phyloP scores from a whole-genome alignment of 306 rosid genomes.

The Senna tora region DNA sequence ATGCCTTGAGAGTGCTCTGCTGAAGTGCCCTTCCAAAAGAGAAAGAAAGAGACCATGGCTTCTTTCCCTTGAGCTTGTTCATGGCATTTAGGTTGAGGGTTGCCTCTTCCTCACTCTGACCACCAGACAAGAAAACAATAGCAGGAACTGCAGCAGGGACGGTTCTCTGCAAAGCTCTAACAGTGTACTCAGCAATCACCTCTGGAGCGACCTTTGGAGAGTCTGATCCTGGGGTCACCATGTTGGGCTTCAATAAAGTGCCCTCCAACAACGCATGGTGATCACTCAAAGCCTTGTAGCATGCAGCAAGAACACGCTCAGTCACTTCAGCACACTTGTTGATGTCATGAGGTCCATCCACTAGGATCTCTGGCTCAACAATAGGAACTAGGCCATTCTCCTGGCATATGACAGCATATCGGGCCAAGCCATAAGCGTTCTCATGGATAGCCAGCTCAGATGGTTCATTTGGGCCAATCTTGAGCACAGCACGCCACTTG shows the following conservation, averaged over 20 bases:
- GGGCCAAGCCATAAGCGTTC: constrained; percentile 77
- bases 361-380: constrained; percentile 88
- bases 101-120: constrained; percentile 95
- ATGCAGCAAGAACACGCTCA: constrained; percentile 76
- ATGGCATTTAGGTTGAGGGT: constrained; percentile 76
- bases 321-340: constrained; percentile 76
- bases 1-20: constrained; percentile 86
- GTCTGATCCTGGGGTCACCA: constrained; percentile 89
- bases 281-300: constrained; percentile 79
- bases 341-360: constrained; percentile 76
- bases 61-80: constrained; percentile 76
- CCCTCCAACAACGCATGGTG: constrained; percentile 84
- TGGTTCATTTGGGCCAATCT: constrained; percentile 77
- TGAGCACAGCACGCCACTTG: constrained; percentile 84
- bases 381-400: constrained; percentile 85
- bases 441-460: constrained; percentile 64
- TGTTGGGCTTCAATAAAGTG: constrained; percentile 85
- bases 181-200: constrained; percentile 73
- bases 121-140: constrained; percentile 79
- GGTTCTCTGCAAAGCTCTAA: constrained; percentile 67
- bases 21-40: constrained; percentile 89
- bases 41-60: constrained; percentile 85
- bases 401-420: constrained; percentile 80
- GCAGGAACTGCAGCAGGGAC: constrained; percentile 83
- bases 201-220: constrained; percentile 58